Evolutionary conservation across 1,139 yeast genomes (phyloP).

Genomic region (Kodamaea fungicola): DNA sequence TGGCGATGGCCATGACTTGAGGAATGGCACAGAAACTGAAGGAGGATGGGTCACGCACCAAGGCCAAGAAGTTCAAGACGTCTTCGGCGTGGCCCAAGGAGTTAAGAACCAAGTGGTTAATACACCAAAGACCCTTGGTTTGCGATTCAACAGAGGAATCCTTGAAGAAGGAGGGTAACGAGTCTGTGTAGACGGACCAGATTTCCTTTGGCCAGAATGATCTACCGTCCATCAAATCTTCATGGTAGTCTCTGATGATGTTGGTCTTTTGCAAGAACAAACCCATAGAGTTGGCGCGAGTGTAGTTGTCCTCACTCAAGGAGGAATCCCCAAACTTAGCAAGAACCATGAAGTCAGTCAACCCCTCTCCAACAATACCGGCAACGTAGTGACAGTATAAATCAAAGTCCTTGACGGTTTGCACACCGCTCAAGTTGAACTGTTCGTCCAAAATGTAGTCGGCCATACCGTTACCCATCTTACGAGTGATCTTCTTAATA

Average conservation of each 20-base stretch:
- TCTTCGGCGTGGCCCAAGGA: conserved; percentile 78
- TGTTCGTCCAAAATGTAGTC: conserved; percentile 79
- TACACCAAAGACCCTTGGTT: conserved; percentile 63
- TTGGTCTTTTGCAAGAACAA: conserved; percentile 91
- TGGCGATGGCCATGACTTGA: conserved; percentile 97
- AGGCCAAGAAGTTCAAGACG: conserved; percentile 70
- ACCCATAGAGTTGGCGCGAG: conserved; percentile 85
- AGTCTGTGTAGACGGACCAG: conserved; percentile 77
- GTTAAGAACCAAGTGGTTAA: conserved; percentile 77
- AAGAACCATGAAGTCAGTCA: conserved; percentile 72
- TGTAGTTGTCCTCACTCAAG: conserved; percentile 48
- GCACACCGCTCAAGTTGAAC: conserved; percentile 76
- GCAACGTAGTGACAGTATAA: conserved; percentile 96
- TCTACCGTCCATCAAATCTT: conserved; percentile 88
- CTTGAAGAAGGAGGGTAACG: conserved; percentile 54
- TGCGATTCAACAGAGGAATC: conserved; percentile 39
- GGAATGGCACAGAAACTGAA: conserved; percentile 96
- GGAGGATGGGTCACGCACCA: conserved; percentile 75
- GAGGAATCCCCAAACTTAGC: conserved; percentile 61
- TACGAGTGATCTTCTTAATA: conserved; percentile 67
- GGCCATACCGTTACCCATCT: conserved; percentile 99
- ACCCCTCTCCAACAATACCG: conserved; percentile 95
- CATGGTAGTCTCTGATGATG: conserved; percentile 91
- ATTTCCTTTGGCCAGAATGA: conserved; percentile 96
- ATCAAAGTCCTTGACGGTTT: conserved; percentile 77